Base-by-base conservation (phyloP, 495 filamentous ascomycete species). In the Aspergillus sclerotiicarbonarius region DNA sequence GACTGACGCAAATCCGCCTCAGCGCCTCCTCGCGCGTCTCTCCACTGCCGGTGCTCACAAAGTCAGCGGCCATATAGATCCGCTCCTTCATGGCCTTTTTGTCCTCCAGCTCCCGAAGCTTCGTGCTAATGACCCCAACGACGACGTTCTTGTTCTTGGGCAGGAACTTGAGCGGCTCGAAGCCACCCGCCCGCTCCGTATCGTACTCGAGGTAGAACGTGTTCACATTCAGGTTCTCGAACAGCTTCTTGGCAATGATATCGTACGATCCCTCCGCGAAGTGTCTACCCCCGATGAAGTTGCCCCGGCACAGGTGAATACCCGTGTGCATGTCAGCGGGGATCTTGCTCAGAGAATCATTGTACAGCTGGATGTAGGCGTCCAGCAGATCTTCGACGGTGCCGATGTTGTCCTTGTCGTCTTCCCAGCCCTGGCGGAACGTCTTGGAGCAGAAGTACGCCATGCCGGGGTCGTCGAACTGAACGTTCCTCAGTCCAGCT, bases 181-280 rank as follows among this genome's bases (percentile, higher is more conserved):
- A 88, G 35, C 83, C 82, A 37, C 85, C 85, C 1, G 84, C 84
- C 7, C 85, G 82, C 50, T 80, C 79, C 31, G 86, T 87, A 67
- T 88, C 85, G 63, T 83, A 88, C 71, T 88, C 85, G 58, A 88
- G 80, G 67, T 87, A 87, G 72, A 84, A 88, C 2, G 83, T 87
- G 58, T 84, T 79, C 21, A 87, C 84, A 59, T 87, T 78, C 49
- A 87, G 77, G 35, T 80, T 78, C 67, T 81, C 75, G 72, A 88
- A 87, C 32, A 88, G 69, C 62, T 82, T 82, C 73, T 82, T 80
- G 6, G 85, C 85, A 29, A 88, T 86, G 50, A 80, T 79, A 68
- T 88, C 85, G 65, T 88, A 88, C 9, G 83, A 84, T 51, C 85
- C 85, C 68, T 87, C 82, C 33, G 84, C 80, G 64, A 88, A 88